A percentile compares a stretch with the other conserved stretches of the same genome.
phyloP scores from a whole-genome alignment of 2,329 filamentous ascomycete genomes.

The Myriosclerotinia scirpicola region DNA sequence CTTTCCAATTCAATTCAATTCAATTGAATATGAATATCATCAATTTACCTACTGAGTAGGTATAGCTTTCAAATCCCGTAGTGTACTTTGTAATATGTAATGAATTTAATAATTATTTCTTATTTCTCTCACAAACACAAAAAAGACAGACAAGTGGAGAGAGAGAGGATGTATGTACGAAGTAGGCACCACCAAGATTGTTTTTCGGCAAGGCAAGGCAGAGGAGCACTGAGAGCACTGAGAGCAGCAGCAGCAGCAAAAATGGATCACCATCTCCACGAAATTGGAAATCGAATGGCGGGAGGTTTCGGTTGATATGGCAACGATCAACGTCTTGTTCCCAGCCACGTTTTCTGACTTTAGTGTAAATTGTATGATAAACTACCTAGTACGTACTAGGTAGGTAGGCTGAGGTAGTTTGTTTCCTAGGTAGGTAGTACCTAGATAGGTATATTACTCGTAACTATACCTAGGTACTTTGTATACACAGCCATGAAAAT shows the following conservation, averaged over 20 bases:
- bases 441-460: too few relatives aligned
- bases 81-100: too few relatives aligned
- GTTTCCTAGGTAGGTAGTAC: too few relatives aligned
- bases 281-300: conserved; percentile 13
- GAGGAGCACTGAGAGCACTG: too few relatives aligned
- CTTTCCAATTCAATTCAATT: neutral
- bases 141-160: neutral
- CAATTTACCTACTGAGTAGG: neutral
- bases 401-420: too few relatives aligned
- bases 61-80: too few relatives aligned
- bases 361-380: neutral
- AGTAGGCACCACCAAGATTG: neutral
- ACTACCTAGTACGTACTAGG: too few relatives aligned
- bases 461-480: too few relatives aligned
- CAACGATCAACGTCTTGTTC: neutral
- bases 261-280: conserved; percentile 8
- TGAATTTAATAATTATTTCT: too few relatives aligned
- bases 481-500: too few relatives aligned
- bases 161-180: neutral
- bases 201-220: neutral
- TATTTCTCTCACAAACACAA: too few relatives aligned
- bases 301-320: neutral
- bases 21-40: neutral
- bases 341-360: conserved; percentile 11
- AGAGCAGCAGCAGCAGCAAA: too few relatives aligned